Evolutionary conservation across 331 rosid species (phyloP), one percentile per base, ranked within the genome.

Genomic region (Arachis monticola): DNA sequence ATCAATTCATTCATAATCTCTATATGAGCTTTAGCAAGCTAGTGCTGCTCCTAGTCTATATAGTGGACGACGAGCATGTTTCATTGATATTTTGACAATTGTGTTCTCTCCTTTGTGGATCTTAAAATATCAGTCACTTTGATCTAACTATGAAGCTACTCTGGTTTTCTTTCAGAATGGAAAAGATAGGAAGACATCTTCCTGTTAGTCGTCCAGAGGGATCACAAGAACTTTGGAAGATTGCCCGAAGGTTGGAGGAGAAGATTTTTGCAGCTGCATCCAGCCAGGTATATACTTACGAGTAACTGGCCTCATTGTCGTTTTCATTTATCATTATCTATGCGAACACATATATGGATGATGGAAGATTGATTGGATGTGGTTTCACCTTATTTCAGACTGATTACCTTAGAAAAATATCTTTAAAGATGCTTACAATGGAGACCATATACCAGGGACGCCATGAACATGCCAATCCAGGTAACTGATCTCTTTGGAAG

Each of bases 351-450:
- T 22, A 22, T 22, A 22, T 22, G 27, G 27, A 22, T 22, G 27
- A 22, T 22, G 27, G 27, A 22, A 22, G 27, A 22, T 22, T 22
- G 27, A 22, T 22, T 22, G 27, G 27, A 22, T 22, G 27, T 22
- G 27, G 27, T 22, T 22, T 22, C 27, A 22, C 27, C 27, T 58
- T 10, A 31, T 81, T 80, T 57, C 89, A 89, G 94, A 57, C 87
- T 45, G 97, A 90, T 80, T 82, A 86, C 79, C 80, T 88, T n/a
- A 77, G 84, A 76, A 85, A 83, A 83, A 91, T 91, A 77, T 91
- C 96, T 66, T 46, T 88, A 81, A 93, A 91, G 87, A 84, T 93
- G 96, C 92, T 86, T 35, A 74, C 89, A 0, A 88, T 91, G 96
- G 97, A 91, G 70, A 68, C 17, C 30, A 89, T 81, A 77, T 81